Evolutionary conservation across 352 stramenopile genomes (phyloP), one percentile per base, ranked within the genome.

Genomic region (Thraustochytrium sp.): DNA sequence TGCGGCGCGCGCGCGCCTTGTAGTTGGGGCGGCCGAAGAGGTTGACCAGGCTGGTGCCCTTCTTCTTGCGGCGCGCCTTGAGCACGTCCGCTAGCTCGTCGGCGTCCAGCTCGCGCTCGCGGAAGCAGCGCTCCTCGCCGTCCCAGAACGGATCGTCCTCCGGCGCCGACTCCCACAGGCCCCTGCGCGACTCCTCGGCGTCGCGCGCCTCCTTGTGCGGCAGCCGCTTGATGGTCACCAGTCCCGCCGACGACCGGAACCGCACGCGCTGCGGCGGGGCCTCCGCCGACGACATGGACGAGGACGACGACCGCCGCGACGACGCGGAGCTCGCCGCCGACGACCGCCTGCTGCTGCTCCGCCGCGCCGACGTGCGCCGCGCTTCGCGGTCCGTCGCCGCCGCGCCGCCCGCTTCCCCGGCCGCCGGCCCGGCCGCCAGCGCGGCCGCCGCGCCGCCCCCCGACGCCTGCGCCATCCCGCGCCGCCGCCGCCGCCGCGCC

Each of bases 71-170:
- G 8, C 53, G 26, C 36, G 29, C 31, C 37, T 76, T 76, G 26
- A 82, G 23, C 16, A 76, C 53, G 9, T 74, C 49, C 5, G 74
- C 74, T 11, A 82, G 56, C 54, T 82, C 74, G 26, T 82, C 74
- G 11, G 38, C 18, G 9, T 26, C 44, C 16, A 82, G 74, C 54
- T 82, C 74, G 18, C 44, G 23, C 31, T 82, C 74, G 36, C 74
- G 51, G 31, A 82, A 82, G 26, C 9, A 44, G 4, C 53, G 36
- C 31, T 37, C 38, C 55, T 82, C n/a, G 1, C 53, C 51, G 31
- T 82, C 74, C 74, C 74, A 82, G 53, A 82, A 40, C 4, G 61
- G 61, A 29, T 82, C 74, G 55, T 82, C 74, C 13, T 82, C 74
- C 21, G 74, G 74, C 18, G 74, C 74, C 8, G 48, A 11, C 38